Evolutionary conservation across 176 grass and related monocot genomes (phyloP).

Genomic region (Alopecurus myosuroides): DNA sequence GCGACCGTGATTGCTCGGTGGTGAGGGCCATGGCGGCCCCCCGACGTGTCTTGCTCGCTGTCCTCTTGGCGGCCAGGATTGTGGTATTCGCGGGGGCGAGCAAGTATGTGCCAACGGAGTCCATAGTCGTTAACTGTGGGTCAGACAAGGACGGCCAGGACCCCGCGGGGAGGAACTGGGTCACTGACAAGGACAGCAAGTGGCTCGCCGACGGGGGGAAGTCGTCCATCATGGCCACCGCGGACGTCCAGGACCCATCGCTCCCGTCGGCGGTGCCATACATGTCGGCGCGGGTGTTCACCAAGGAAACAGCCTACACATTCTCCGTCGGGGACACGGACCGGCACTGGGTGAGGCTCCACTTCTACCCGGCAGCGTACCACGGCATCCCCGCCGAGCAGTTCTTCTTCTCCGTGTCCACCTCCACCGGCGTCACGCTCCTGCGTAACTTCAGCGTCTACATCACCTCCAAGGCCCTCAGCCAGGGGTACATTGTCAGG

Average conservation of each 20-base stretch:
- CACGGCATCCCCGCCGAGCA: slow-evolving; percentile 38
- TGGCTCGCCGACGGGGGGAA: slow-evolving; percentile 42
- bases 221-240: slow-evolving; percentile 19
- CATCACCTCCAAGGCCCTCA: slow-evolving; percentile 67
- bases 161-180: slow-evolving; percentile 52
- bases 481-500: slow-evolving; percentile 59
- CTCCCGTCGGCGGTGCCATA: slow-evolving; percentile 61
- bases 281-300: slow-evolving; percentile 76
- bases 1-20: neutral
- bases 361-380: slow-evolving; percentile 75
- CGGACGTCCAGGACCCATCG: slow-evolving; percentile 42
- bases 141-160: slow-evolving; percentile 47
- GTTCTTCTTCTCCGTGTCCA: slow-evolving; percentile 63
- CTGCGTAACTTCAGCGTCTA: slow-evolving; percentile 76
- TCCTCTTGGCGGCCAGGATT: neutral
- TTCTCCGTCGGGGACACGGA: slow-evolving; percentile 42
- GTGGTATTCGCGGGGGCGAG: neutral
- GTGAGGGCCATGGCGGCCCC: neutral
- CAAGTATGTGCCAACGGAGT: slow-evolving; percentile 40
- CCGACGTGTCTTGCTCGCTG: neutral
- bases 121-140: slow-evolving; percentile 62
- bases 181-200: slow-evolving; percentile 34
- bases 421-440: slow-evolving; percentile 47
- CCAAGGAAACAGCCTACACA: slow-evolving; percentile 44
- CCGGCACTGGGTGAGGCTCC: slow-evolving; percentile 67